These are phyloP conservation scores for Candida neerlandica DNA, from an alignment of 1,139 yeast species.

Conservation along the genomic window DNA sequence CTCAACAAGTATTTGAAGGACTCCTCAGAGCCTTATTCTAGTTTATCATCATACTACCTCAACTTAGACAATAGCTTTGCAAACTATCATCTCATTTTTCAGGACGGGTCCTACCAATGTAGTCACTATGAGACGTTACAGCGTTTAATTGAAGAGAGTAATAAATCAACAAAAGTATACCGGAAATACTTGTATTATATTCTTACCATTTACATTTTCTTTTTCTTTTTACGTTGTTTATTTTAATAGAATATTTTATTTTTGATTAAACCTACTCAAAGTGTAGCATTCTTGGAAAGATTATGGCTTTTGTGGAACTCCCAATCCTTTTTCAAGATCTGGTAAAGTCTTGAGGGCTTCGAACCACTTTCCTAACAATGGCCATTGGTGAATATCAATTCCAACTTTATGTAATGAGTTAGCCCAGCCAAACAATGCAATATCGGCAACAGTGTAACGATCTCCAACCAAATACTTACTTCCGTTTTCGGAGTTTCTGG, in stretches of 20 bases:
- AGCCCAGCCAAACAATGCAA: constrained; percentile 48
- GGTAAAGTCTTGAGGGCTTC: constrained; percentile 38
- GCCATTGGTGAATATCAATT: constrained; percentile 45
- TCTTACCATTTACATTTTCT: neutral
- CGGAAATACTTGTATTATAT: neutral
- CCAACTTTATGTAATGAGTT: constrained; percentile 20
- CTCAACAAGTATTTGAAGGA: constrained; percentile 9
- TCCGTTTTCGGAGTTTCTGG: constrained; percentile 31
- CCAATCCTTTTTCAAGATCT: constrained; percentile 37
- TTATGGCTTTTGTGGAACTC: constrained; percentile 26
- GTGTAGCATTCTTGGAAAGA: too few species aligned
- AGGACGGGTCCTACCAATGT: constrained; percentile 3
- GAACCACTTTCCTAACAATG: constrained; percentile 47
- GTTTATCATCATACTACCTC: constrained; percentile 1
- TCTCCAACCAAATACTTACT: constrained; percentile 49
- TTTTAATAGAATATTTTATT: constrained; percentile 18
- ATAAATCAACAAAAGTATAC: neutral
- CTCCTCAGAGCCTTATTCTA: constrained; percentile 4
- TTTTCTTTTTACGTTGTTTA: neutral
- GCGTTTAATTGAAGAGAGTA: neutral
- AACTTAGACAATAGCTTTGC: constrained; percentile 1
- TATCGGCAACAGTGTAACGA: constrained; percentile 57
- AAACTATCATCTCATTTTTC: constrained; percentile 1
- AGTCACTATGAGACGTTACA: neutral
- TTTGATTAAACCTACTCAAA: neutral